phyloP scores from a whole-genome alignment of 2,329 filamentous ascomycete genomes.

The Simplicillium sp. region DNA sequence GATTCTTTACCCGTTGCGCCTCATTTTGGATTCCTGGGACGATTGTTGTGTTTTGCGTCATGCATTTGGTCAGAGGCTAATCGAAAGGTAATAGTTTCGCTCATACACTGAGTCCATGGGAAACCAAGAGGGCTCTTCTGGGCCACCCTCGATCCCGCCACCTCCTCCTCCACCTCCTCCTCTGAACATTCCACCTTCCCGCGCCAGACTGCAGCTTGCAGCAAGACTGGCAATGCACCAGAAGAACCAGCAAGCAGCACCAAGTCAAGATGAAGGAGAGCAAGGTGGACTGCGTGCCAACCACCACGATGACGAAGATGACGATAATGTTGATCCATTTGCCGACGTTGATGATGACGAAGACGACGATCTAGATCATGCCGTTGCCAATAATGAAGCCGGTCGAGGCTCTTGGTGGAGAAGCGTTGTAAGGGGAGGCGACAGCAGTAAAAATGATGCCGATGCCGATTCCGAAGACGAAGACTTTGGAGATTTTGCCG shows the following conservation, averaged over 20 bases:
- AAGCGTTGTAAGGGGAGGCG: conserved; percentile 21
- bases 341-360: conserved; percentile 44
- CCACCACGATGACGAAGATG: conserved; percentile 25
- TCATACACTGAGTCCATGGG: conserved; percentile 48
- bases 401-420: conserved; percentile 40
- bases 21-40: too few relatives aligned
- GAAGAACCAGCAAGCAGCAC: conserved; percentile 44
- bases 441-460: conserved; percentile 20
- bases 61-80: too few relatives aligned
- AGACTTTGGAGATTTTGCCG: conserved; percentile 60
- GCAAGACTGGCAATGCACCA: conserved; percentile 70
- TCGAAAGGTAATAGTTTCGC: conserved; percentile 36
- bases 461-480: conserved; percentile 45
- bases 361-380: conserved; percentile 28
- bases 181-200: conserved; percentile 75
- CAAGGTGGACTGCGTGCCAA: conserved; percentile 23
- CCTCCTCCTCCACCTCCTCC: conserved; percentile 64
- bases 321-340: conserved; percentile 31
- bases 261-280: too few relatives aligned
- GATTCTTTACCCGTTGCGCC: too few relatives aligned
- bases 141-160: conserved; percentile 48
- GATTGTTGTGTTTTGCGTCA: too few relatives aligned
- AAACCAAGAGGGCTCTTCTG: conserved; percentile 34
- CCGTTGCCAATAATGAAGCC: conserved; percentile 20
- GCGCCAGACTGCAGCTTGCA: conserved; percentile 84